These are phyloP conservation scores for Wickerhamomyces bovis DNA, from an alignment of 805 yeast species.

Conservation along the genomic window DNA sequence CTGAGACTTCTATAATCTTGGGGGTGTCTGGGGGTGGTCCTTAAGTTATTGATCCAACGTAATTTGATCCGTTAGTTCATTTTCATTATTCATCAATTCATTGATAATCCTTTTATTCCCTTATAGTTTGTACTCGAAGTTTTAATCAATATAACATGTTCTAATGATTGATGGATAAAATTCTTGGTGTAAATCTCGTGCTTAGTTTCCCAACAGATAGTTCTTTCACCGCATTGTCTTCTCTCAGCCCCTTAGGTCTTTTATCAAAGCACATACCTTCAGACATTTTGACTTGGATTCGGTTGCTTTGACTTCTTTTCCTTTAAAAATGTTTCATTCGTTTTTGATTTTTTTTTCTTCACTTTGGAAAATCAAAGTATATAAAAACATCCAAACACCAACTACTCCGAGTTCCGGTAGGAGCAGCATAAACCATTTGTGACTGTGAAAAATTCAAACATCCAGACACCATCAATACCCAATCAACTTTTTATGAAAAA, in stretches of 20 bases:
- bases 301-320: no score
- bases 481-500: neutral
- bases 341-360: neutral
- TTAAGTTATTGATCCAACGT: no score
- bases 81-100: no score
- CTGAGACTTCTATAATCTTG: neutral
- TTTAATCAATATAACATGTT: no score
- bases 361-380: neutral
- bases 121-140: no score
- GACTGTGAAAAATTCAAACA: neutral
- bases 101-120: no score
- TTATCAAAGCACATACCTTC: constrained; percentile 30
- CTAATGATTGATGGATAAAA: no score
- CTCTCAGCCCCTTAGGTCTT: no score
- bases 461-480: constrained; percentile 4
- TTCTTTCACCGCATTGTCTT: neutral
- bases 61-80: no score
- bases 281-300: constrained; percentile 20
- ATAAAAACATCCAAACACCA: constrained; percentile 4
- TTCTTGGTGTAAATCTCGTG: neutral
- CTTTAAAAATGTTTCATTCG: no score
- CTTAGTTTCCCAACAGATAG: neutral
- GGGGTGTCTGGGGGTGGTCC: no score
- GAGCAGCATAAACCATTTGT: neutral
- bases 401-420: no score